phyloP scores from a whole-genome alignment of 805 yeast genomes.

The Saccharomycopsis schoenii region DNA sequence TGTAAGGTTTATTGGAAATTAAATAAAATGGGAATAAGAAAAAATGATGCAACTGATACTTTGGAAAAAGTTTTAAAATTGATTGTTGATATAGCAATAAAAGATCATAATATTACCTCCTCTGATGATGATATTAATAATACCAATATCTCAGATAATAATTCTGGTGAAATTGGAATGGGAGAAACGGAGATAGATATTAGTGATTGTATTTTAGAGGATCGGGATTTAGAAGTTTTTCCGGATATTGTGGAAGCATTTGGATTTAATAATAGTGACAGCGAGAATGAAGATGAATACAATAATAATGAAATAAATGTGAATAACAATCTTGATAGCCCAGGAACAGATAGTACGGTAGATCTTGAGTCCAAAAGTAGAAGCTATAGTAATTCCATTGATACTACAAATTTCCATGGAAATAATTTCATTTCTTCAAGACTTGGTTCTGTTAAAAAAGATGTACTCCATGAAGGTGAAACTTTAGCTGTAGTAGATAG shows the following conservation, averaged over 20 bases:
- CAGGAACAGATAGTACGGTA: neutral
- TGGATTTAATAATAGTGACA: conserved; percentile 2
- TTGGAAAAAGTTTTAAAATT: conserved; percentile 46
- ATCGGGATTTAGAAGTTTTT: conserved; percentile 2
- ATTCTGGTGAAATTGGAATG: neutral
- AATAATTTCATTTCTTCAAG: neutral
- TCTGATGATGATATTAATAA: conserved; percentile 11
- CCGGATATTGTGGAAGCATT: conserved; percentile 1
- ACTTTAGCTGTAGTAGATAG: neutral
- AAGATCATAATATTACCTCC: conserved; percentile 5
- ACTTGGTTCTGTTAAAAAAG: neutral
- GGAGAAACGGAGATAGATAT: conserved; percentile 8
- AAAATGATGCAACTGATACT: conserved; percentile 50
- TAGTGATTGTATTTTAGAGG: conserved; percentile 5
- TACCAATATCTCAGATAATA: conserved; percentile 2
- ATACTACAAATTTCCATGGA: neutral
- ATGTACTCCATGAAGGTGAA: neutral
- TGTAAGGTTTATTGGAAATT: conserved; percentile 50
- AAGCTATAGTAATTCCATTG: neutral
- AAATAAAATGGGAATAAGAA: conserved; percentile 44
- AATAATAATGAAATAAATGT: neutral
- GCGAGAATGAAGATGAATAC: neutral
- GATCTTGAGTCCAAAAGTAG: neutral
- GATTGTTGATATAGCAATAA: conserved; percentile 37
- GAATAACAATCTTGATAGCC: neutral